phyloP scores from a whole-genome alignment of 1,284 basidiomycete species.

The Rhodofomes roseus region DNA sequence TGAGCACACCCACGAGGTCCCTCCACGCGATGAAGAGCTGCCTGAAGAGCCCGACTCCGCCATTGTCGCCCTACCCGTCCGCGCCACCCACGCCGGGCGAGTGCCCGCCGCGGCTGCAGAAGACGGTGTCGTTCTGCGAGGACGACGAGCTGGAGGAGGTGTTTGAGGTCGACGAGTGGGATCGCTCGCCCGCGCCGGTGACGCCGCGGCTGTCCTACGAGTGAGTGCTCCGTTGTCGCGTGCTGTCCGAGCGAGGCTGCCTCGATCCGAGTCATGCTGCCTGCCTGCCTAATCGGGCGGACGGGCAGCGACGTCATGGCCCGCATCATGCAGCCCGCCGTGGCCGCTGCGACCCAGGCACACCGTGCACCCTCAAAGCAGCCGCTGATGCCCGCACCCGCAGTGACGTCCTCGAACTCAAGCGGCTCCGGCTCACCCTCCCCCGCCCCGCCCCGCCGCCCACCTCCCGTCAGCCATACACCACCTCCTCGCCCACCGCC shows the following conservation, averaged over 20 bases:
- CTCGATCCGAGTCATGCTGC: background rate
- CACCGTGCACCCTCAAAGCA: background rate
- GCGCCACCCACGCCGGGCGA: slow-evolving; percentile 4
- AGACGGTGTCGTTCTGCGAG: slow-evolving; percentile 18
- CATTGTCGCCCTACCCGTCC: slow-evolving; percentile 2
- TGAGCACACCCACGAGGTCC: background rate
- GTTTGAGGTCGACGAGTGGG: slow-evolving; percentile 65
- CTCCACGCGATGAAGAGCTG: slow-evolving; percentile 9
- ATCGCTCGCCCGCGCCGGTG: slow-evolving; percentile 40
- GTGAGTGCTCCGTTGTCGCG: slow-evolving; percentile 20
- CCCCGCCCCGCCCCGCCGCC: slow-evolving; percentile 27
- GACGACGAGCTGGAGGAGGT: slow-evolving; percentile 41
- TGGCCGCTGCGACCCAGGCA: slow-evolving; percentile 22
- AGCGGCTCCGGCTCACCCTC: slow-evolving; percentile 32
- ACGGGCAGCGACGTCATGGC: background rate
- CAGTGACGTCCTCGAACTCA: slow-evolving; percentile 37
- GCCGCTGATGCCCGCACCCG: slow-evolving; percentile 13
- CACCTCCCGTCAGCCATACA: slow-evolving; percentile 21
- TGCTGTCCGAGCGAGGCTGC: background rate
- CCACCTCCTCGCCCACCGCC: slow-evolving; percentile 20
- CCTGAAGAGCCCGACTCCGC: slow-evolving; percentile 6
- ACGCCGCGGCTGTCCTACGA: slow-evolving; percentile 34
- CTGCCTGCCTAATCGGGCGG: background rate
- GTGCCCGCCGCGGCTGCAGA: slow-evolving; percentile 1
- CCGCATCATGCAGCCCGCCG: background rate